phyloP scores from a whole-genome alignment of 108 stramenopile species.

The Cylindrotheca closterium region DNA sequence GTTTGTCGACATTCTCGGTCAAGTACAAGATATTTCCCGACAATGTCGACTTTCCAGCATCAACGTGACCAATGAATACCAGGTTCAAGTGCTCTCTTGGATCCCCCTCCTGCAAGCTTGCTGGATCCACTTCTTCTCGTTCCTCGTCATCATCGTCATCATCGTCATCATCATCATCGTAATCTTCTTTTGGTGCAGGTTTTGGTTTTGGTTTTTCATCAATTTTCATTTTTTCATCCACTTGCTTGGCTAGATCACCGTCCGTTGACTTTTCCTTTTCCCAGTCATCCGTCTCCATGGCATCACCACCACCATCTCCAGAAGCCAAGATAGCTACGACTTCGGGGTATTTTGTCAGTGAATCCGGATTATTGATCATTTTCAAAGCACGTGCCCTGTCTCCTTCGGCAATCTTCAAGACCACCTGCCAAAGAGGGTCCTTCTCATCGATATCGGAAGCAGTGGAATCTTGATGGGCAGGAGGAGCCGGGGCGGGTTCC shows the following conservation, averaged over 20 bases:
- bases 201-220: constrained; percentile 30
- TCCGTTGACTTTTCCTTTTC: constrained; percentile 18
- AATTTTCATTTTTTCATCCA: constrained; percentile 55
- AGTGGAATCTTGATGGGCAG: constrained; percentile 21
- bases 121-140: constrained; percentile 28
- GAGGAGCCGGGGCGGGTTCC: constrained; percentile 23
- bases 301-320: constrained; percentile 17
- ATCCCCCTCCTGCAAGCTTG: constrained; percentile 80
- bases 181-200: constrained; percentile 17
- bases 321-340: constrained; percentile 49
- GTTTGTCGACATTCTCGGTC: constrained; percentile 98
- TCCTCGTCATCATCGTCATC: constrained; percentile 51
- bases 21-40: constrained; percentile 98
- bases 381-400: constrained; percentile 71
- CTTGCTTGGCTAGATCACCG: constrained; percentile 31
- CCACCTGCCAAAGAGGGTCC: constrained; percentile 87
- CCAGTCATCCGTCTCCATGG: constrained; percentile 34
- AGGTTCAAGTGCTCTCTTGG: constrained; percentile 98
- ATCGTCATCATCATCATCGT: constrained; percentile 13
- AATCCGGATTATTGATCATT: constrained; percentile 81
- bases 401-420: constrained; percentile 77
- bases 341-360: constrained; percentile 74
- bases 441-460: constrained; percentile 67
- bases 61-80: constrained; percentile 98
- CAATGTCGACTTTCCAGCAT: constrained; percentile 99